Evolutionary conservation across 2,329 filamentous ascomycete genomes (phyloP).

Genomic region (Herpotrichia juniperi): DNA sequence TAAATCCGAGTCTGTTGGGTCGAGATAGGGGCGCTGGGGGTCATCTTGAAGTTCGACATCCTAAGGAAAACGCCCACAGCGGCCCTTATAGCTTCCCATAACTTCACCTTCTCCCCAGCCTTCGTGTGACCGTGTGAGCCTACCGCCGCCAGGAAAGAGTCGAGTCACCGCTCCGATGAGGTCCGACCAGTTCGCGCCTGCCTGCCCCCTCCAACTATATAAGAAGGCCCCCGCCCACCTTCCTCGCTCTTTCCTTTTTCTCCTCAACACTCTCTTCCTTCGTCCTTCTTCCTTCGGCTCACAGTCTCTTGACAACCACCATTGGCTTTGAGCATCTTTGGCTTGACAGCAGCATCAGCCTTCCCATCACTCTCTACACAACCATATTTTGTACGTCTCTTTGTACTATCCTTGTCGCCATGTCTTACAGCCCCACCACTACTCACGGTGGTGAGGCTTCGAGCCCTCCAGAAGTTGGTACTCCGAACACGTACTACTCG

Average conservation of each 20-base stretch:
- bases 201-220: not conserved
- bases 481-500: not conserved
- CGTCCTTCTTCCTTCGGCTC: not conserved
- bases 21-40: conserved; percentile 8
- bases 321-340: too few species aligned
- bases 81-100: too few species aligned
- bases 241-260: not conserved
- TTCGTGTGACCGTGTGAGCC: not conserved
- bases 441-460: not conserved
- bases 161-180: not conserved
- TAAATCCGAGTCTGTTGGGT: conserved; percentile 4
- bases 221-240: not conserved
- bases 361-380: not conserved
- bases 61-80: too few species aligned
- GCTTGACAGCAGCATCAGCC: not conserved
- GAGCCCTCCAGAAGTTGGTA: not conserved
- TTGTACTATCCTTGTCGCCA: not conserved
- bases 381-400: too few species aligned
- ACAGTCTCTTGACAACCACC: not conserved
- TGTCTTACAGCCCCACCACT: not conserved
- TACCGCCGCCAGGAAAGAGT: not conserved
- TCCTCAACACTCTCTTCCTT: not conserved
- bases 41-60: conserved; percentile 10
- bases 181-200: not conserved
- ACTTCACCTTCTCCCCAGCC: not conserved